phyloP scores from a whole-genome alignment of 352 stramenopile species.

The Elongisporangium anandrum region DNA sequence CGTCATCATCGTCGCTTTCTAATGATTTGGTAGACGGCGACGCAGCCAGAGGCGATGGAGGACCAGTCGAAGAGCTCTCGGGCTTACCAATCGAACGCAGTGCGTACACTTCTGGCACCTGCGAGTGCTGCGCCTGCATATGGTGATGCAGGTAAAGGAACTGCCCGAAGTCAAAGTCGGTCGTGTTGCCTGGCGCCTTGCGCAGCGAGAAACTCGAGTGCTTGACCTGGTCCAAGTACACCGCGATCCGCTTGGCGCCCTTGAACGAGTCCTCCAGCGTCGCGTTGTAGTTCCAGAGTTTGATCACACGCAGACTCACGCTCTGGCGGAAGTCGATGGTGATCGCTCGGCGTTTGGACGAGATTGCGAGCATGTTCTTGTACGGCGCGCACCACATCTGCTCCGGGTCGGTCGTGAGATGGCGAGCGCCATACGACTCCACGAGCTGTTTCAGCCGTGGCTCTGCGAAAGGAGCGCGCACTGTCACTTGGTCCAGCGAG shows the following conservation, averaged over 20 bases:
- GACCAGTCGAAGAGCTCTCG: background rate
- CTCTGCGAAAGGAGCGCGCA: slow-evolving; percentile 32
- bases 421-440: slow-evolving; percentile 27
- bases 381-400: slow-evolving; percentile 68
- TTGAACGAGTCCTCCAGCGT: slow-evolving; percentile 74
- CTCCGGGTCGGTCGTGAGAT: slow-evolving; percentile 37
- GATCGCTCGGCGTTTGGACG: slow-evolving; percentile 32
- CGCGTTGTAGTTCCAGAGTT: slow-evolving; percentile 81
- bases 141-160: slow-evolving; percentile 50
- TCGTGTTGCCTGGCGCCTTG: slow-evolving; percentile 74
- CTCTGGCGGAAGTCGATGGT: slow-evolving; percentile 42
- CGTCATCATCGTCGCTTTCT: slow-evolving; percentile 1
- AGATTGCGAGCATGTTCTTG: slow-evolving; percentile 27
- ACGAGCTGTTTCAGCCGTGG: slow-evolving; percentile 34
- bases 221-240: slow-evolving; percentile 44
- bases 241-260: slow-evolving; percentile 54
- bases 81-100: background rate
- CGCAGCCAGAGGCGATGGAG: slow-evolving; percentile 5
- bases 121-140: slow-evolving; percentile 6
- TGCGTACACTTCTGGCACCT: slow-evolving; percentile 2
- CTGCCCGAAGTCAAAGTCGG: slow-evolving; percentile 83
- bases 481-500: slow-evolving; percentile 14
- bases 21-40: background rate
- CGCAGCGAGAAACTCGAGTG: slow-evolving; percentile 57
- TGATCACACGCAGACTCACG: slow-evolving; percentile 44